phyloP scores from a whole-genome alignment of 2,329 filamentous ascomycete genomes.

The Xylaria multiplex region DNA sequence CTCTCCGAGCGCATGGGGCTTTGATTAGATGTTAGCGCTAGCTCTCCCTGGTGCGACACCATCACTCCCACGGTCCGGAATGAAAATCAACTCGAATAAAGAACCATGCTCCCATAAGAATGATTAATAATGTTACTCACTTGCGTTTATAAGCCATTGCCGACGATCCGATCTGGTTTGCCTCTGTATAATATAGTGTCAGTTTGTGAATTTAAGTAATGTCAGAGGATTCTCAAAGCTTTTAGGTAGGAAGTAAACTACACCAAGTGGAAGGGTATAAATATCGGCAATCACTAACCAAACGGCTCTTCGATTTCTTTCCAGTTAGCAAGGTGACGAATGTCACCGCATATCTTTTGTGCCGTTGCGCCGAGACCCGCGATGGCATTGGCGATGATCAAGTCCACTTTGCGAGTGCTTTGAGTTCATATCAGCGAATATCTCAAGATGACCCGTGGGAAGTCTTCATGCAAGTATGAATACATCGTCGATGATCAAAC shows the following conservation, averaged over 20 bases:
- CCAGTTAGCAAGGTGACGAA: constrained; percentile 76
- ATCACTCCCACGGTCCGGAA: neutral
- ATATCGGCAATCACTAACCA: constrained; percentile 45
- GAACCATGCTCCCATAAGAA: neutral
- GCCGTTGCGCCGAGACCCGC: constrained; percentile 81
- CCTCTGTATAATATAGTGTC: constrained; percentile 69
- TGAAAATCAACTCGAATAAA: neutral
- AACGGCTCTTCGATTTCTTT: constrained; percentile 87
- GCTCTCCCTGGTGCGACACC: neutral
- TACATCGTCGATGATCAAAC: neutral
- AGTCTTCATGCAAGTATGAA: no score
- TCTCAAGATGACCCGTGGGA: no score
- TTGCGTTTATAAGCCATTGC: constrained; percentile 60
- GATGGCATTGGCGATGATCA: constrained; percentile 82
- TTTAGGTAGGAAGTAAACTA: neutral
- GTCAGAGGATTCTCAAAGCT: neutral
- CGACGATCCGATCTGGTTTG: constrained; percentile 72
- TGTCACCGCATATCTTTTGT: constrained; percentile 77
- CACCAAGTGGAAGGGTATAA: neutral
- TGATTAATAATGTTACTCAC: constrained; percentile 7
- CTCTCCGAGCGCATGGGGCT: constrained; percentile 50
- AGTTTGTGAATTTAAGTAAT: constrained; percentile 1
- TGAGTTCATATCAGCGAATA: constrained; percentile 11
- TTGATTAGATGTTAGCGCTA: constrained; percentile 1
- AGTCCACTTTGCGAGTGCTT: constrained; percentile 80